Evolutionary conservation across 805 yeast genomes (phyloP), one percentile per base, ranked within the genome.

Genomic region (Wickerhamomyces queroliae): DNA sequence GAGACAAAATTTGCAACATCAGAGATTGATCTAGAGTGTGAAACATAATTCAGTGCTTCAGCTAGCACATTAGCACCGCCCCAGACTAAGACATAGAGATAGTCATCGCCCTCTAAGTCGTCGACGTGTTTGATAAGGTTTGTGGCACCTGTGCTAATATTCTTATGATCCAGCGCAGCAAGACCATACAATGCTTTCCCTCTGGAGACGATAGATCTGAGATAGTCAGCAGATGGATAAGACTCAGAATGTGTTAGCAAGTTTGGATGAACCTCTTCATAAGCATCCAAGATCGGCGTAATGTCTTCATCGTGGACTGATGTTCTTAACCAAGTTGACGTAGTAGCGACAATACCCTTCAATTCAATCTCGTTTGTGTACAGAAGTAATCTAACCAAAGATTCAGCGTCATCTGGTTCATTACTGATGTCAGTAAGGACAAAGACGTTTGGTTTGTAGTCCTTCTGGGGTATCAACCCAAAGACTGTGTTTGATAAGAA

Each of bases 391-490:
- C 63, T 46, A 5, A 60, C 61, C 4, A 60, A 35, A 2, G 62
- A 55, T 29, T 57, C 59, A 6, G 61, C 58, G 37, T 57, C 62
- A 40, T 57, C 62, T 0, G 61, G 62, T 23, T 57, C 62, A 40
- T 60, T 60, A 18, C 57, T 48, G 23, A 59, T 57, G 40, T 60
- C 64, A 0, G 62, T 49, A 20, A 56, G 37, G 13, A 60, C 53
- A 26, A 60, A 59, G 7, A 58, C 61, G 24, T 51, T 43, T 11
- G 61, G 63, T 36, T 45, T 50, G 16, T 35, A 24, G 35, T 49
- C 62, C 63, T 44, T 60, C 58, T 5, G 65, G 64, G 23, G 49
- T n/a, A n/a, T n/a, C n/a, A n/a, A n/a, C n/a, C n/a, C n/a, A n/a
- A n/a, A n/a, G n/a, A n/a, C n/a, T n/a, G n/a, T n/a, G n/a, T n/a